Percentiles rank a stretch among this genome's conserved stretches.
Conservation (phyloP, 306 rosid species). For the Malus asiatica region DNA sequence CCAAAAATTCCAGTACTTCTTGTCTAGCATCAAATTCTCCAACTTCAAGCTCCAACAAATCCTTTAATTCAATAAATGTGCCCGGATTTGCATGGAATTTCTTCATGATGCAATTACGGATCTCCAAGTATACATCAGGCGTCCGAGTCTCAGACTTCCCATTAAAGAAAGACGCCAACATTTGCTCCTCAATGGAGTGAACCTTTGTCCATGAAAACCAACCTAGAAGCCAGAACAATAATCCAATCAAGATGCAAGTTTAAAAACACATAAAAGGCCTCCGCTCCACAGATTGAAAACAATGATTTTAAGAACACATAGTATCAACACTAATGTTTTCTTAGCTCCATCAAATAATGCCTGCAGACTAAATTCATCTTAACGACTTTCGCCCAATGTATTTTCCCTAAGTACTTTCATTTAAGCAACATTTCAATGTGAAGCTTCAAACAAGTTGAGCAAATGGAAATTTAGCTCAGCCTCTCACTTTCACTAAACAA, state of each 20-base stretch:
- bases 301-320: neutral
- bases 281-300: neutral
- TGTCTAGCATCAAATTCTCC: conserved; percentile 70
- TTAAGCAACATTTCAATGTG: neutral
- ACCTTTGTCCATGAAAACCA: conserved; percentile 80
- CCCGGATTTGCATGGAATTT: conserved; percentile 57
- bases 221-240: conserved; percentile 43
- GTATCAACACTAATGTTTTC: neutral
- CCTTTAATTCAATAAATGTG: conserved; percentile 54
- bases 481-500: neutral
- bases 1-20: conserved; percentile 82
- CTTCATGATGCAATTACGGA: conserved; percentile 73
- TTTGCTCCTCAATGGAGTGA: conserved; percentile 68
- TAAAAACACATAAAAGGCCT: neutral
- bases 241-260: neutral
- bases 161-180: conserved; percentile 66
- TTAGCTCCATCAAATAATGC: neutral
- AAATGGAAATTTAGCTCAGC: neutral
- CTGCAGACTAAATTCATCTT: neutral
- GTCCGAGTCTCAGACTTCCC: conserved; percentile 53
- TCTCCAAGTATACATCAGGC: conserved; percentile 59
- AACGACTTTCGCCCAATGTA: neutral
- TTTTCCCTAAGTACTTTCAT: neutral
- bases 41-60: conserved; percentile 62
- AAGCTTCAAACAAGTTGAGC: neutral